These are phyloP conservation scores for Pseudogymnoascus sp. DNA, from an alignment of 2,329 filamentous ascomycete genomes.

Conservation along the genomic window DNA sequence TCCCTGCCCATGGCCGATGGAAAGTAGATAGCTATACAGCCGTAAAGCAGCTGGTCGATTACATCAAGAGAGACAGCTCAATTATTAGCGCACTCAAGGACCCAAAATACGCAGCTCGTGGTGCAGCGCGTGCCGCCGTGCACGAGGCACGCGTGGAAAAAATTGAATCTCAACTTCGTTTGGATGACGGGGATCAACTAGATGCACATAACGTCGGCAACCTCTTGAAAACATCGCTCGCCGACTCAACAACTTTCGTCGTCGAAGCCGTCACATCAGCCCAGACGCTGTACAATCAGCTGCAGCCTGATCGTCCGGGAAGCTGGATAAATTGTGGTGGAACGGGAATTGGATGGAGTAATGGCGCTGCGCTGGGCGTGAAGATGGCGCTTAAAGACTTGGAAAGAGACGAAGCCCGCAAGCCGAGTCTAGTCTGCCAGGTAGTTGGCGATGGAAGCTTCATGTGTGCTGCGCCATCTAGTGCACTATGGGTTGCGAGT, in stretches of 20 bases:
- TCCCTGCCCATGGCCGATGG: slow-evolving; percentile 43
- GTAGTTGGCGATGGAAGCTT: slow-evolving; percentile 51
- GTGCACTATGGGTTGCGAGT: slow-evolving; percentile 47
- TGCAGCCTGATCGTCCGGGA: slow-evolving; percentile 27
- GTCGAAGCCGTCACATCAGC: neutral
- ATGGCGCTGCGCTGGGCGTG: slow-evolving; percentile 41
- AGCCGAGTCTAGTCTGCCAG: slow-evolving; percentile 44
- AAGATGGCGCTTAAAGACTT: slow-evolving; percentile 34
- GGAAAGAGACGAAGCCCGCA: slow-evolving; percentile 32
- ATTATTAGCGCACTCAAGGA: neutral
- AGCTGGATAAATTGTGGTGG: slow-evolving; percentile 46
- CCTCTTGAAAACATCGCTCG: neutral
- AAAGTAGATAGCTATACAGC: slow-evolving; percentile 40
- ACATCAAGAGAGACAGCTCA: slow-evolving; percentile 17
- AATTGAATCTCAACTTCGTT: slow-evolving; percentile 18
- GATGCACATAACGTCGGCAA: slow-evolving; percentile 11
- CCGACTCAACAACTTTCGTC: neutral
- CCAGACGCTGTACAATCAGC: neutral
- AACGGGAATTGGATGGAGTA: slow-evolving; percentile 45
- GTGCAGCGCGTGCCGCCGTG: slow-evolving; percentile 9
- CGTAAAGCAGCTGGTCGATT: slow-evolving; percentile 26
- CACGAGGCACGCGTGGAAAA: slow-evolving; percentile 19
- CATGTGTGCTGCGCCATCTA: slow-evolving; percentile 45
- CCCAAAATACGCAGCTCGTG: slow-evolving; percentile 4
- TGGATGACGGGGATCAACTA: slow-evolving; percentile 18